Evolutionary conservation across 306 rosid species (phyloP).

Genomic region (Cicer pinnatifidum): DNA sequence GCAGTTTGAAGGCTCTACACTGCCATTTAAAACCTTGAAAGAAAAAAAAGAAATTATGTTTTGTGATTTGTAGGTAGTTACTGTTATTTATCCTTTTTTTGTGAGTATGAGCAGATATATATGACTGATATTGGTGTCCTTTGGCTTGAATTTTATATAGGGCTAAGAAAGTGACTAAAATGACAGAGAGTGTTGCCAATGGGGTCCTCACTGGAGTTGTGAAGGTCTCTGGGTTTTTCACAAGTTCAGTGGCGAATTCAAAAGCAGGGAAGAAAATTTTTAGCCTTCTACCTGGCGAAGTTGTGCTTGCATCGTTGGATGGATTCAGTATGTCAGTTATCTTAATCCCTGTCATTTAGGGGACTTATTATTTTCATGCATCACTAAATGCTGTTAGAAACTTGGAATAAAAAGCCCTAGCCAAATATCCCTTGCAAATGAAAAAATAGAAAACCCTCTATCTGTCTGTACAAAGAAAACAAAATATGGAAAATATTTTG

Average conservation of each 20-base stretch:
- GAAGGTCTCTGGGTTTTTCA: conserved; percentile 79
- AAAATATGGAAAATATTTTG: background rate
- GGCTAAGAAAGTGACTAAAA: conserved; percentile 82
- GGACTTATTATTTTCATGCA: background rate
- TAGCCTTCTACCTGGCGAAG: conserved; percentile 79
- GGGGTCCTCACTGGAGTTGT: conserved; percentile 89
- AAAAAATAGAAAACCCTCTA: conserved; percentile 33
- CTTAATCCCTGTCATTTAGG: conserved; percentile 23
- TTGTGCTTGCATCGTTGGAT: conserved; percentile 88
- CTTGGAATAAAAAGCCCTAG: conserved; percentile 7
- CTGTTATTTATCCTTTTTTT: background rate
- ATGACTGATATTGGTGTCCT: conserved; percentile 19
- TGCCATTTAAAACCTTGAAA: background rate
- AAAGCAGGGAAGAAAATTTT: conserved; percentile 75
- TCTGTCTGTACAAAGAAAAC: background rate
- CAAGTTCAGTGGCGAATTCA: conserved; percentile 73
- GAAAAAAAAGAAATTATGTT: background rate
- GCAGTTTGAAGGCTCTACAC: background rate
- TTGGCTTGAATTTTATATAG: conserved; percentile 52
- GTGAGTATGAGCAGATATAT: conserved; percentile 2
- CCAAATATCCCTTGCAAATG: conserved; percentile 15
- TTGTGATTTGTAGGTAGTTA: background rate
- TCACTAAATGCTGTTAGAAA: conserved; percentile 23
- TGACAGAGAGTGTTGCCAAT: conserved; percentile 84
- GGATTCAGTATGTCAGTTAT: conserved; percentile 79